phyloP scores from a whole-genome alignment of 139 green algal species.

The Bryopsis sp. region DNA sequence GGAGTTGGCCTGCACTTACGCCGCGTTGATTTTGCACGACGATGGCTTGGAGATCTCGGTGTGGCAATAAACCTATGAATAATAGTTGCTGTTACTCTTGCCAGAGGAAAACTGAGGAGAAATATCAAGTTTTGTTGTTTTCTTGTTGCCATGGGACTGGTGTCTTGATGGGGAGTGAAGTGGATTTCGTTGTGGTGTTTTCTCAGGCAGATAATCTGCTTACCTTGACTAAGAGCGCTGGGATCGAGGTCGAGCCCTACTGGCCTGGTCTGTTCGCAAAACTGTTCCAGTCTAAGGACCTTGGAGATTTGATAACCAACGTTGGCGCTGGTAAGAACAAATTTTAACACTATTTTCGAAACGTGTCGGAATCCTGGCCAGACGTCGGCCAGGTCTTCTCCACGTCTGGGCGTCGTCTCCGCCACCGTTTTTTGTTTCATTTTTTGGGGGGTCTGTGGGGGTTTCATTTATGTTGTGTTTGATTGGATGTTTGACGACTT shows the following conservation, averaged over 20 bases:
- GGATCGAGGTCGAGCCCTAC: constrained; percentile 89
- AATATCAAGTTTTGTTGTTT: too few relatives aligned
- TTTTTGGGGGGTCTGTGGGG: not conserved
- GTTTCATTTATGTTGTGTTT: not conserved
- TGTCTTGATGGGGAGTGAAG: too few relatives aligned
- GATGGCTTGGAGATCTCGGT: constrained; percentile 89
- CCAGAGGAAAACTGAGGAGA: too few relatives aligned
- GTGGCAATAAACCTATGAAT: not conserved
- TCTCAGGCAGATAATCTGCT: constrained; percentile 17
- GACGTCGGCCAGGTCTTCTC: not conserved
- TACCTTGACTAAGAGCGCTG: constrained; percentile 35
- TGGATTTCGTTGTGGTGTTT: too few relatives aligned
- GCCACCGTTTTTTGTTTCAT: not conserved
- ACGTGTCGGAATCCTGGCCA: not conserved
- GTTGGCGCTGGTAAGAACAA: constrained; percentile 69
- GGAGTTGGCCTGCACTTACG: constrained; percentile 93
- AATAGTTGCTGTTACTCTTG: not conserved
- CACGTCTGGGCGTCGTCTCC: not conserved
- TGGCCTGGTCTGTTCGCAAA: constrained; percentile 95
- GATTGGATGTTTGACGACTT: constrained; percentile 16
- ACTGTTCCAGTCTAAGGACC: constrained; percentile 85
- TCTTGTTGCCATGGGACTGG: too few relatives aligned
- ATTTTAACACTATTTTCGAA: not conserved
- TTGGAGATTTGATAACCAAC: constrained; percentile 95
- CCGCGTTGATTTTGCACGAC: constrained; percentile 91